Base-by-base conservation (phyloP, 2,329 filamentous ascomycete genomes). In the Fusarium sublunatum region DNA sequence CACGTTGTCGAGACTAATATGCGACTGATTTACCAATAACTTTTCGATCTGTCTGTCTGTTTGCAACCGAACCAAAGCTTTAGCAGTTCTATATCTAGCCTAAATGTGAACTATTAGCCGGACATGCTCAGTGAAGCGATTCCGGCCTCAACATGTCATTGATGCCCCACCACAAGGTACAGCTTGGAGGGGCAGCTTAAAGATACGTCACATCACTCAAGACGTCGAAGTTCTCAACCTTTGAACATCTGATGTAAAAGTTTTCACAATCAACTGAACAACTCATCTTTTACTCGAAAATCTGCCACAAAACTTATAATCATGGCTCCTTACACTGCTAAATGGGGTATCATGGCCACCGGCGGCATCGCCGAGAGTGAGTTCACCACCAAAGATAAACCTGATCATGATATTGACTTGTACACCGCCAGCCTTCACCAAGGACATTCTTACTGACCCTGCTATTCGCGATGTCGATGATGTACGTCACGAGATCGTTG, bases 371-470 rank as follows among this genome's bases (percentile, higher is more conserved):
- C 85, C 38, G 78, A 84, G 71, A 81, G 84, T 86, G 61, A 72
- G 82, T 63, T 31, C 39, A 26, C 22, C 24, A 25, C 22, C n/a
- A 26, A 22, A n/a, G 13, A 36, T 31, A 7, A 5, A 19, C 10
- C 28, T 29, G 12, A 38, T 31, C 19, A 29, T n/a, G 13, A 10
- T 29, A 12, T 28, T 48, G 35, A 46, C 32, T 32, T n/a, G 31
- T 13, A n/a, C 24, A 41, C 31, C 36, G 39, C 26, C 64, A 86
- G 84, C 78, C 62, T 92, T 95, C 79, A 85, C 88, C 70, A 88
- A 89, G 76, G 93, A 96, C 73, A 85, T 97, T 46, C 87, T 93
- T 65, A 84, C 86, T 58, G 88, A 94, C 76, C 90, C 93, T 13
- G 80, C 83, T 36, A 81, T 82, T 43, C 90, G 93, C 67, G 85